Conservation (phyloP, 441 rosid species). For the Euphorbia schlechtendalii region DNA sequence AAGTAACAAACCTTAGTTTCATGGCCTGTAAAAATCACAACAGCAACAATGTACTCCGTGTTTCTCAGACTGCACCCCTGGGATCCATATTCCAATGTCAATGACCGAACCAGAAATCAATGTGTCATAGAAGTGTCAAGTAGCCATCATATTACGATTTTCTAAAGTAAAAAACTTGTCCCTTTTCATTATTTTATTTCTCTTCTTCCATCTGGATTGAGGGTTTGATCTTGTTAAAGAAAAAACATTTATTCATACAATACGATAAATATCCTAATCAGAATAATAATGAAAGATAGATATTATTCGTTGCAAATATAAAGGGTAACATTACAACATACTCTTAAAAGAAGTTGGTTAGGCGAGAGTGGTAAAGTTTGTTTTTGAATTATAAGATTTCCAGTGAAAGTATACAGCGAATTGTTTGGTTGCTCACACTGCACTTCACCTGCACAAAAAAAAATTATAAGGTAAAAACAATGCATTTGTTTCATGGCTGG, state of each 20-base stretch:
- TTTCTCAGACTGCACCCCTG: slow-evolving; percentile 99
- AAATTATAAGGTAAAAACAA: slow-evolving; percentile 13
- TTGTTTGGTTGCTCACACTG: slow-evolving; percentile 99
- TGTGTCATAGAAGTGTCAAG: slow-evolving; percentile 7
- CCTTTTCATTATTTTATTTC: not conserved
- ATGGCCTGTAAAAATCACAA: slow-evolving; percentile 81
- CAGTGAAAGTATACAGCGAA: slow-evolving; percentile 94
- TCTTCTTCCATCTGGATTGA: not conserved
- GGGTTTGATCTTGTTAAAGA: not conserved
- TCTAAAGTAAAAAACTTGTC: not conserved
- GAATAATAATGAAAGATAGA: slow-evolving; percentile 16
- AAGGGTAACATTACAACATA: slow-evolving; percentile 32
- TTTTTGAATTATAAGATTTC: slow-evolving; percentile 82
- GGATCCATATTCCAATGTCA: slow-evolving; percentile 20
- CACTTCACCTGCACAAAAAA: slow-evolving; percentile 75
- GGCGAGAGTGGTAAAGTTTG: slow-evolving; percentile 93
- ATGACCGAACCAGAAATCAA: slow-evolving; percentile 10
- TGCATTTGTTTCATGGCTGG: slow-evolving; percentile 3
- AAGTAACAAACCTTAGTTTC: slow-evolving; percentile 79
- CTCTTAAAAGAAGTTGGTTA: slow-evolving; percentile 90
- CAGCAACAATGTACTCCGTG: slow-evolving; percentile 79
- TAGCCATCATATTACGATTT: slow-evolving; percentile 1
- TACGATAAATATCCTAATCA: slow-evolving; percentile 11
- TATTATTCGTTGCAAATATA: slow-evolving; percentile 16
- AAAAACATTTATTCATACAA: slow-evolving; percentile 11